These are phyloP conservation scores for Schizonepeta tenuifolia DNA, from an alignment of 257 asterid species.

Conservation along the genomic window DNA sequence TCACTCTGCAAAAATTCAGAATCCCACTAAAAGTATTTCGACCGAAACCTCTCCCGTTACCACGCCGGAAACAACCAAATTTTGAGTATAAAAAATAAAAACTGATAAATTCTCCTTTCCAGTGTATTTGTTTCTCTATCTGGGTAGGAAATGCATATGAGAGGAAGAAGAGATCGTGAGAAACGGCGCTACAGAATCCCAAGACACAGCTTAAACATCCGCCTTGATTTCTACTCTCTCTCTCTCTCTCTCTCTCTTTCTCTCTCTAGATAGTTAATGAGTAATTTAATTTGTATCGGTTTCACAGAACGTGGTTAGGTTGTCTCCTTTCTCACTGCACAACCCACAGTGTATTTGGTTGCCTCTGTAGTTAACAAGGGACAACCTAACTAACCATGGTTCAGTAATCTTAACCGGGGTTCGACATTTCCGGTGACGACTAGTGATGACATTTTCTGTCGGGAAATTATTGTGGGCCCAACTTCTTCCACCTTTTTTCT, in stretches of 20 bases:
- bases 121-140: background rate
- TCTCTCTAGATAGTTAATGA: constrained; percentile 3
- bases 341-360: constrained; percentile 36
- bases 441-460: constrained; percentile 28
- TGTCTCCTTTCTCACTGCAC: constrained; percentile 62
- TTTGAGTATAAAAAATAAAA: background rate
- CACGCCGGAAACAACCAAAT: background rate
- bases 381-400: constrained; percentile 36
- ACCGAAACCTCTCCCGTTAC: background rate
- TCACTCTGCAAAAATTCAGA: background rate
- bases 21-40: background rate
- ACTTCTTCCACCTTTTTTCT: background rate
- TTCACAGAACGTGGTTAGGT: constrained; percentile 51
- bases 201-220: constrained; percentile 56
- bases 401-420: constrained; percentile 19
- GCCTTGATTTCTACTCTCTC: constrained; percentile 25
- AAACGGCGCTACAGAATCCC: constrained; percentile 44
- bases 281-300: constrained; percentile 31
- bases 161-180: constrained; percentile 26
- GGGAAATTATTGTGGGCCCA: constrained; percentile 31
- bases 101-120: background rate
- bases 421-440: constrained; percentile 19
- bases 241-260: constrained; percentile 17
- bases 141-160: background rate
- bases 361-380: constrained; percentile 27